Percentiles rank a stretch among this genome's conserved stretches.
phyloP scores from a whole-genome alignment of 768 basidiomycete genomes.

The Suillus fuscotomentosus region DNA sequence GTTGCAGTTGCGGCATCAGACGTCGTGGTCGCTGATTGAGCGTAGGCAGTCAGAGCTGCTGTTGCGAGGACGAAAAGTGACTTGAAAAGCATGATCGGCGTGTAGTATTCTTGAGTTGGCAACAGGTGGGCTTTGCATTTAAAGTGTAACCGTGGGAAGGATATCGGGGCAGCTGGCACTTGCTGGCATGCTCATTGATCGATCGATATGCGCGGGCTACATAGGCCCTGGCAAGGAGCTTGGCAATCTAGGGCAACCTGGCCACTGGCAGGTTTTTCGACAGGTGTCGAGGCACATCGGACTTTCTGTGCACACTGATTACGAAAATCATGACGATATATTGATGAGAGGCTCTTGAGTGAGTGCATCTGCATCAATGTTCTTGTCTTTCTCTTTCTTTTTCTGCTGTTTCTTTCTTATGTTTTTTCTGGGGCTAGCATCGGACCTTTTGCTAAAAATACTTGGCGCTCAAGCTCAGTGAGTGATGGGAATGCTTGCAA shows the following conservation, averaged over 20 bases:
- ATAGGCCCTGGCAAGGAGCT: neutral
- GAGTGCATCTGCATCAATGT: too few species aligned
- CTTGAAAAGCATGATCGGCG: constrained; percentile 12
- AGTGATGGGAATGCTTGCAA: too few species aligned
- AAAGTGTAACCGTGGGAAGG: neutral
- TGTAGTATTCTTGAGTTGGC: neutral
- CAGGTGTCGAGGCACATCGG: neutral
- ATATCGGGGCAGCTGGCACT: neutral
- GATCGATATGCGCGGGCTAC: neutral
- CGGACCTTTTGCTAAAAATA: too few species aligned
- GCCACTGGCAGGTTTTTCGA: neutral
- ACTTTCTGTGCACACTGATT: neutral
- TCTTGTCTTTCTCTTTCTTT: too few species aligned
- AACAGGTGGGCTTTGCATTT: neutral
- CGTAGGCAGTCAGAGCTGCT: constrained; percentile 18
- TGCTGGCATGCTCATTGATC: neutral
- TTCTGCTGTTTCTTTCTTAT: too few species aligned
- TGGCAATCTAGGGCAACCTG: neutral
- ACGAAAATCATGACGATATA: neutral
- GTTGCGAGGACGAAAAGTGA: constrained; percentile 15
- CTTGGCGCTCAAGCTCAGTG: too few species aligned
- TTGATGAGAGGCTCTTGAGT: neutral
- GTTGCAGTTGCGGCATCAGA: neutral
- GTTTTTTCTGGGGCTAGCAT: too few species aligned
- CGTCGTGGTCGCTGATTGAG: constrained; percentile 12